Percentiles rank a stretch among this genome's conserved stretches.
These are phyloP conservation scores for Camellia granthamiana DNA, from an alignment of 148 eudicot species.

Conservation along the genomic window DNA sequence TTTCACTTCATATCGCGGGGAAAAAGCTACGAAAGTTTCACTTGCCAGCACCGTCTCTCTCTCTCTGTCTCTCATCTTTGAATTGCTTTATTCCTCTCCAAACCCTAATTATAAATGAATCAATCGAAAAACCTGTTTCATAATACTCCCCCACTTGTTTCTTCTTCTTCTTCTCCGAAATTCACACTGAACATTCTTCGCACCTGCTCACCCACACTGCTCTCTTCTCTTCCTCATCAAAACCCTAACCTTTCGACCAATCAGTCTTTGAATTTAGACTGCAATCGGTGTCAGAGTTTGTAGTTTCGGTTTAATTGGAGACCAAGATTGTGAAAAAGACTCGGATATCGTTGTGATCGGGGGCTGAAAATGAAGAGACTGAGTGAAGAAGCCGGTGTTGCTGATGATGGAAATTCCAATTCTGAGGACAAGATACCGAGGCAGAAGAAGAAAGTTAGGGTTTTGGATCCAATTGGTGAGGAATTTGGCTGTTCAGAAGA, in stretches of 20 bases:
- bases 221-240: neutral
- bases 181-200: neutral
- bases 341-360: neutral
- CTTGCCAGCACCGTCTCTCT: too few species aligned
- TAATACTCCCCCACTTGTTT: too few species aligned
- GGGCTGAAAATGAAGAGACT: neutral
- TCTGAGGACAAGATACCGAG: neutral
- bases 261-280: neutral
- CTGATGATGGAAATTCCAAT: neutral
- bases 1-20: too few species aligned
- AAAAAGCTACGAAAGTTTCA: too few species aligned
- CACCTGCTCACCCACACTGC: neutral
- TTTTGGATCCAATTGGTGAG: conserved; percentile 11
- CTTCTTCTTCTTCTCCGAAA: too few species aligned
- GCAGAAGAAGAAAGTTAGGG: conserved; percentile 14
- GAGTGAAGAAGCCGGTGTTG: neutral
- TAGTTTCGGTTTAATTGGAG: neutral
- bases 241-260: neutral
- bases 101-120: neutral
- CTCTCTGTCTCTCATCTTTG: too few species aligned
- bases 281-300: neutral
- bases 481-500: conserved; percentile 1
- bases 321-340: too few species aligned
- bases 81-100: too few species aligned
- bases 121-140: neutral